Evolutionary conservation across 2,329 filamentous ascomycete genomes (phyloP), one percentile per base, ranked within the genome.

Genomic region (Colletotrichum destructivum): DNA sequence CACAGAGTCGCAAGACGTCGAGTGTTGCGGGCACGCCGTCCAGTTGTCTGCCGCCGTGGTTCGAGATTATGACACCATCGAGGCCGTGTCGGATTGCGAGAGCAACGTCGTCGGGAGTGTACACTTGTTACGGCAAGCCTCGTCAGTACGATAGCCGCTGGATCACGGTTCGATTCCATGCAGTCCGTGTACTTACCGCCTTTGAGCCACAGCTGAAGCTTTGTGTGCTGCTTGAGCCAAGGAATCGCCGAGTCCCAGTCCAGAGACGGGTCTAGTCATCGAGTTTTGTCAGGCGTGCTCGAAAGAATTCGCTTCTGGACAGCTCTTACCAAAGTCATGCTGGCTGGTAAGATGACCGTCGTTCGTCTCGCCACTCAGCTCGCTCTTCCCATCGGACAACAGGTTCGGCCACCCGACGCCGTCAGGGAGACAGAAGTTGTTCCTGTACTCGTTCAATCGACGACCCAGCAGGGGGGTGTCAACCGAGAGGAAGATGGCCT

Each of bases 61-160:
- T 94, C 9, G 86, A 89, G 2, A 94, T 83, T 1, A 94, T 86
- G 60, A 94, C 92, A 0, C 89, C 92, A 73, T 93, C 88, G 2
- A 89, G 87, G 0, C 90, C 91, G 18, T 60, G 51, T 15, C 63
- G 15, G 13, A 86, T 78, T 3, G 84, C 84, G 40, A 84, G 78
- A 18, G 79, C 74, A 1, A 82, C 82, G 70, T 86, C 84, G 66
- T 84, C 82, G 8, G 79, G 77, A 1, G 79, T 84, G 55, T 79
- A 76, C 21, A 84, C 73, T 49, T 2, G 8, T 35, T 9, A 35
- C 31, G 74, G 51, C 6, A 0, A 2, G 26, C 0, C 31, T 42
- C 38, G 23, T 46, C n/a, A 47, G 26, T 6, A 5, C 26, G 26
- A 31, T 31, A 31, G 26, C 26, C 26, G 26, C 1, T 5, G 5